Evolutionary conservation across 2,329 filamentous ascomycete genomes (phyloP).

Genomic region (Arachnomyces sp.): DNA sequence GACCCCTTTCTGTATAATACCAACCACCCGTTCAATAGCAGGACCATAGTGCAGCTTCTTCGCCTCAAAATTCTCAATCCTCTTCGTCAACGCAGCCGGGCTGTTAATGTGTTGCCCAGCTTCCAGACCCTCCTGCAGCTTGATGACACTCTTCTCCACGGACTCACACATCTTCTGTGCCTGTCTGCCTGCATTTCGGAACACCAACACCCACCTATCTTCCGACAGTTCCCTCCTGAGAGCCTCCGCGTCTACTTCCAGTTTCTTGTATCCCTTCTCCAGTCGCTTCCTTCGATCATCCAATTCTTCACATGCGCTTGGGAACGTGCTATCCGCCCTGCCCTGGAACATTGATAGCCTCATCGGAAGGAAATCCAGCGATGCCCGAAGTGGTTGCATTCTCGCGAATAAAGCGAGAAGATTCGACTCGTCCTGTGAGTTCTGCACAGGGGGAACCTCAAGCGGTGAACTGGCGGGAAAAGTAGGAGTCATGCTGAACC

Average conservation of each 20-base stretch:
- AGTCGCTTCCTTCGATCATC: constrained; percentile 64
- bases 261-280: constrained; percentile 76
- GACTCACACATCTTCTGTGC: constrained; percentile 96
- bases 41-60: constrained; percentile 93
- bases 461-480: constrained; percentile 44
- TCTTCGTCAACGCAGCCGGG: constrained; percentile 62
- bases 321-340: constrained; percentile 69
- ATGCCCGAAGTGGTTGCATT: constrained; percentile 89
- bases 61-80: constrained; percentile 85
- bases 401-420: constrained; percentile 84
- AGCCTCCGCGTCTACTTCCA: constrained; percentile 84
- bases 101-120: constrained; percentile 65
- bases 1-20: constrained; percentile 92
- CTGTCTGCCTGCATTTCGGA: constrained; percentile 82
- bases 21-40: constrained; percentile 81
- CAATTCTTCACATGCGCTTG: constrained; percentile 82
- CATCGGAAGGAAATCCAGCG: constrained; percentile 93
- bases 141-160: constrained; percentile 74
- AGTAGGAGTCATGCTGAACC: constrained; percentile 57
- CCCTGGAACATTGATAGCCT: constrained; percentile 76
- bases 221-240: constrained; percentile 85
- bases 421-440: constrained; percentile 71
- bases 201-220: constrained; percentile 92
- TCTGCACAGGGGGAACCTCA: constrained; percentile 35
- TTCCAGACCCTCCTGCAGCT: constrained; percentile 73